phyloP scores from a whole-genome alignment of 306 rosid species.

The Calophaca sinica region DNA sequence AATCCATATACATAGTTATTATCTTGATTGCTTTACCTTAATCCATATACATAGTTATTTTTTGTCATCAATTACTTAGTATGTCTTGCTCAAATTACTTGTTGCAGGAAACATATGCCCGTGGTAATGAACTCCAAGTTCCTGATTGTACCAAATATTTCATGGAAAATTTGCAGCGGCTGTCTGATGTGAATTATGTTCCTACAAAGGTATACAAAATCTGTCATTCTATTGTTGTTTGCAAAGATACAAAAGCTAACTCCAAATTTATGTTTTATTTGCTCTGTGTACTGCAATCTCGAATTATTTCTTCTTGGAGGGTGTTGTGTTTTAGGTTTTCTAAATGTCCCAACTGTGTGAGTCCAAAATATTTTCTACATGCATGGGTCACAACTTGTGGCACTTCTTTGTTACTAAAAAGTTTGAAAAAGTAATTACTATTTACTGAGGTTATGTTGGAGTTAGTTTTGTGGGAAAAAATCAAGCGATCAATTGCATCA shows the following conservation, averaged over 20 bases:
- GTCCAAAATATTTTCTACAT: slow-evolving; percentile 16
- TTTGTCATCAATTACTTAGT: slow-evolving; percentile 21
- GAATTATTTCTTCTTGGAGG: slow-evolving; percentile 13
- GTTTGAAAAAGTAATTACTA: background rate
- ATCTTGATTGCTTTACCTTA: slow-evolving; percentile 34
- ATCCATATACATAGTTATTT: background rate
- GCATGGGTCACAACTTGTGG: background rate
- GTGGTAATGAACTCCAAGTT: slow-evolving; percentile 93
- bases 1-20: slow-evolving; percentile 12
- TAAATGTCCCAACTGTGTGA: background rate
- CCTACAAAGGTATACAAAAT: slow-evolving; percentile 83
- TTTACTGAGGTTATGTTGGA: slow-evolving; percentile 23
- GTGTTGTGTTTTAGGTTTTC: background rate
- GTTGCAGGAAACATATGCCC: slow-evolving; percentile 86
- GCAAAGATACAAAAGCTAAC: background rate
- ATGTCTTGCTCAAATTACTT: slow-evolving; percentile 38
- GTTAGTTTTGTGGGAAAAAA: background rate
- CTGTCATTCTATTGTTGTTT: background rate
- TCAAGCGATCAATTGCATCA: background rate
- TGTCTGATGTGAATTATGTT: slow-evolving; percentile 75
- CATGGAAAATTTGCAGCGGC: slow-evolving; percentile 90
- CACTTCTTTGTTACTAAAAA: background rate
- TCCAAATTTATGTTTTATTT: slow-evolving; percentile 8
- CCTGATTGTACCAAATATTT: slow-evolving; percentile 95
- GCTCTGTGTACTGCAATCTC: background rate